Conservation (phyloP, 768 basidiomycete genomes). For the Tephrocybe sp. region DNA sequence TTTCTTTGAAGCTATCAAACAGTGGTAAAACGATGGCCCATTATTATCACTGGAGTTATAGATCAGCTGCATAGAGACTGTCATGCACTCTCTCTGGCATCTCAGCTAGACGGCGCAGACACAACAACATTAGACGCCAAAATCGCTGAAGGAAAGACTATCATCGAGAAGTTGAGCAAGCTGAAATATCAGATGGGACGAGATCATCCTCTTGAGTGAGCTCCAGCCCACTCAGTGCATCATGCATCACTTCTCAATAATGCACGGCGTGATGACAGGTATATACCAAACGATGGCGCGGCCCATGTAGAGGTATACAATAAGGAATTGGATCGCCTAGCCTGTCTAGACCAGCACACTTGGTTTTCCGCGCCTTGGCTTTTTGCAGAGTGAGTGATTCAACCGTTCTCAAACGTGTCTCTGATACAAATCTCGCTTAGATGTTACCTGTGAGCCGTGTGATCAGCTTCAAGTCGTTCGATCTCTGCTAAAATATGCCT, state of each 20-base stretch:
- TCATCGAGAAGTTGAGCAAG: conserved; percentile 73
- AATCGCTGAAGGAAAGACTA: conserved; percentile 72
- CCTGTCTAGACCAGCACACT: conserved; percentile 49
- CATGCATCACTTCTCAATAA: conserved; percentile 1
- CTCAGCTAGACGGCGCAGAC: conserved; percentile 24
- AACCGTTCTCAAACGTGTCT: too few species aligned
- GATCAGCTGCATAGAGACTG: conserved; percentile 73
- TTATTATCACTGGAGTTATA: conserved; percentile 81
- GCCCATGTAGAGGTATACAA: conserved; percentile 77
- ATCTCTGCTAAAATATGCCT: neutral
- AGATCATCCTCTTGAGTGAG: conserved; percentile 69
- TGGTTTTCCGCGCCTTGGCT: conserved; percentile 97
- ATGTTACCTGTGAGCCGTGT: conserved; percentile 65
- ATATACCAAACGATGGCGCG: conserved; percentile 76
- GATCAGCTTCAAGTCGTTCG: neutral
- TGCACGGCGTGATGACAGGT: too few species aligned
- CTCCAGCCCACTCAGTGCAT: neutral
- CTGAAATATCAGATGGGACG: conserved; percentile 90
- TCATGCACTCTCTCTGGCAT: conserved; percentile 54
- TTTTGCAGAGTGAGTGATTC: conserved; percentile 79
- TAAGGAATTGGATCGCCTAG: conserved; percentile 56
- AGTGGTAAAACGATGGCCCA: conserved; percentile 76
- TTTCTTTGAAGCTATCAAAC: conserved; percentile 65
- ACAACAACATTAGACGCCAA: conserved; percentile 33
- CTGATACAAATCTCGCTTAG: conserved; percentile 40